A percentile compares a stretch with the other conserved stretches of the same genome.
Conservation (phyloP, 2,329 filamentous ascomycete species). For the Beauveria scarabaeidicola region DNA sequence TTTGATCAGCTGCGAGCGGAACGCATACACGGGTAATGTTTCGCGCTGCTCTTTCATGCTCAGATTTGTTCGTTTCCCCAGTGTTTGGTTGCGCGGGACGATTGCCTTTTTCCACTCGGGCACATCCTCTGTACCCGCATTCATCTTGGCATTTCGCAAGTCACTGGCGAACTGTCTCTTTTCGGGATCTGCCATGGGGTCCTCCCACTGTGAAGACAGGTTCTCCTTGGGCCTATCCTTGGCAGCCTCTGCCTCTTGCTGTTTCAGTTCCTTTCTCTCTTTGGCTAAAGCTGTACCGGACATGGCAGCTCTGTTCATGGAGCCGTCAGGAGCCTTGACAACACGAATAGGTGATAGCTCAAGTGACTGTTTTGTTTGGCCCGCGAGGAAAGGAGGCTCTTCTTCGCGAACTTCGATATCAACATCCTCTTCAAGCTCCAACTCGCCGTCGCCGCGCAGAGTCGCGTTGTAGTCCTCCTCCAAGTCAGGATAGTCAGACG, state of each 20-base stretch:
- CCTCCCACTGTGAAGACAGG: constrained; percentile 85
- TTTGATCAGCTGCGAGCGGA: constrained; percentile 78
- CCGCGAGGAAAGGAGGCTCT: constrained; percentile 89
- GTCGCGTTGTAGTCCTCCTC: constrained; percentile 91
- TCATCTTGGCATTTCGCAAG: constrained; percentile 57
- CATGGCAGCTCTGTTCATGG: constrained; percentile 93
- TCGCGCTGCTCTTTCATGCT: constrained; percentile 94
- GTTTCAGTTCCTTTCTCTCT: constrained; percentile 78
- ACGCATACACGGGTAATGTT: constrained; percentile 78
- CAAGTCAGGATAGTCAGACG: constrained; percentile 86
- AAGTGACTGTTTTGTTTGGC: constrained; percentile 92
- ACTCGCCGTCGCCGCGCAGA: constrained; percentile 72
- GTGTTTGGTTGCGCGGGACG: constrained; percentile 67
- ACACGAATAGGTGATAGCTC: constrained; percentile 93
- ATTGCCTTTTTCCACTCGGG: constrained; percentile 91
- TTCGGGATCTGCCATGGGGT: constrained; percentile 85
- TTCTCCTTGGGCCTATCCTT: constrained; percentile 76
- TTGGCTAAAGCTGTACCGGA: constrained; percentile 81
- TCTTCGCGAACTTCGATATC: constrained; percentile 96
- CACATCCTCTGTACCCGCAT: constrained; percentile 56
- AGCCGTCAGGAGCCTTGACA: constrained; percentile 96
- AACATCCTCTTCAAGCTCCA: constrained; percentile 92
- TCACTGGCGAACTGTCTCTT: constrained; percentile 85
- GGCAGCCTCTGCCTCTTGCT: constrained; percentile 72
- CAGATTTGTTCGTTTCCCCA: constrained; percentile 81